Evolutionary conservation across 805 yeast species (phyloP), one percentile per base, ranked within the genome.

Genomic region (Ogataea trehaloabstinens): DNA sequence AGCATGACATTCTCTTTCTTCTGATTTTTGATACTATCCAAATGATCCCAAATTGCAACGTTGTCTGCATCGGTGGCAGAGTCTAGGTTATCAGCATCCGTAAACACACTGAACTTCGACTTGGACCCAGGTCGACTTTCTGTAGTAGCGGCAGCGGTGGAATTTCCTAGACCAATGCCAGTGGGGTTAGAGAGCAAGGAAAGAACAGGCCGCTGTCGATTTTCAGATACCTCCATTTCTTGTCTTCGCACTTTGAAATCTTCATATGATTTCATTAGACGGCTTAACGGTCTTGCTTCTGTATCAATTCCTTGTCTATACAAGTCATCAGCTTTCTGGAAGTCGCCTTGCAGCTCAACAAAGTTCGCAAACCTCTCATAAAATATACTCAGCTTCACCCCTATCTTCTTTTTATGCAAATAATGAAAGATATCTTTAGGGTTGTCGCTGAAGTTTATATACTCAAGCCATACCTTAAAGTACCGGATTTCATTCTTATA

Each of bases 401-500:
- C 98, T 24, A 91, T 85, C 34, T 73, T 77, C 46, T 82, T 80
- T 44, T 81, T 75, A 30, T 80, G 76, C 61, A 91, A 67, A 53
- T 82, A 88, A 5, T 76, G 68, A 57, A 82, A 89, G 2, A 85
- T 68, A 38, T 83, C 90, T 29, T 77, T 66, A 0, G 90, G 89
- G 12, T 82, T 73, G 43, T 82, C 86, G 2, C 84, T 73, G 52
- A 73, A 80, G 18, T 71, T 74, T 6, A 85, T 77, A 57, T 87
- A 89, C 48, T 78, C 80, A 28, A 90, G 60, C 97, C 99, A 91
- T 2, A 89, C 71, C 45, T 71, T 74, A 35, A 91, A 60, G 54
- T 85, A 89, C 34, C 97, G 64, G 1, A 91, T 79, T 56, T 91
- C 97, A 56, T 90, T 83, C 42, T 79, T 81, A 58, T 89, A 91